Evolutionary conservation across 495 filamentous ascomycete species (phyloP).

Genomic region (Penicillium malachiteum): DNA sequence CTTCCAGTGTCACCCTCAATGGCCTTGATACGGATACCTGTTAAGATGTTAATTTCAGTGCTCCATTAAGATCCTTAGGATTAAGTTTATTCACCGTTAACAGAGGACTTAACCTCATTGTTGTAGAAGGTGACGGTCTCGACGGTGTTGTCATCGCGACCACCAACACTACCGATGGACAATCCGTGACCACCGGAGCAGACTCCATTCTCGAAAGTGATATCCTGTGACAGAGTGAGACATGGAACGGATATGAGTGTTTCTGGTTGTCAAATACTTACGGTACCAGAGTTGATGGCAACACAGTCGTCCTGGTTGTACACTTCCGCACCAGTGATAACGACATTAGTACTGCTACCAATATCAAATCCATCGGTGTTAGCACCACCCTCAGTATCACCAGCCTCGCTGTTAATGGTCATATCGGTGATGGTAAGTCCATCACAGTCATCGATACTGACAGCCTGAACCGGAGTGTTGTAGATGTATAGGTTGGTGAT

Average conservation of each 20-base stretch:
- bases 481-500: conserved; percentile 47
- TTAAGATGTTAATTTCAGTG: neutral
- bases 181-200: conserved; percentile 59
- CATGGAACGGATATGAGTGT: neutral
- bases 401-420: conserved; percentile 62
- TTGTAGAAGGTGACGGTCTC: conserved; percentile 47
- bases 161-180: conserved; percentile 64
- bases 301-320: conserved; percentile 69
- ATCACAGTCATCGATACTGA: conserved; percentile 52
- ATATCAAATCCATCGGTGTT: conserved; percentile 73
- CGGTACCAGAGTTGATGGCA: conserved; percentile 53
- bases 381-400: conserved; percentile 52
- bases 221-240: conserved; percentile 25
- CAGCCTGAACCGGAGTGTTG: conserved; percentile 64
- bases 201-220: conserved; percentile 46
- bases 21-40: conserved; percentile 34
- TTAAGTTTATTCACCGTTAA: conserved; percentile 35
- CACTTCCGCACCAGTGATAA: conserved; percentile 54
- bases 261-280: neutral
- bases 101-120: conserved; percentile 47
- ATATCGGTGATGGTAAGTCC: conserved; percentile 52
- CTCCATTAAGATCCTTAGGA: neutral
- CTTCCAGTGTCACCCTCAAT: conserved; percentile 22
- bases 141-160: conserved; percentile 56
- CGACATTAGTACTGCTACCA: conserved; percentile 47